phyloP scores from a whole-genome alignment of 495 filamentous ascomycete genomes.

The Hyphodiscus hymeniophilus region DNA sequence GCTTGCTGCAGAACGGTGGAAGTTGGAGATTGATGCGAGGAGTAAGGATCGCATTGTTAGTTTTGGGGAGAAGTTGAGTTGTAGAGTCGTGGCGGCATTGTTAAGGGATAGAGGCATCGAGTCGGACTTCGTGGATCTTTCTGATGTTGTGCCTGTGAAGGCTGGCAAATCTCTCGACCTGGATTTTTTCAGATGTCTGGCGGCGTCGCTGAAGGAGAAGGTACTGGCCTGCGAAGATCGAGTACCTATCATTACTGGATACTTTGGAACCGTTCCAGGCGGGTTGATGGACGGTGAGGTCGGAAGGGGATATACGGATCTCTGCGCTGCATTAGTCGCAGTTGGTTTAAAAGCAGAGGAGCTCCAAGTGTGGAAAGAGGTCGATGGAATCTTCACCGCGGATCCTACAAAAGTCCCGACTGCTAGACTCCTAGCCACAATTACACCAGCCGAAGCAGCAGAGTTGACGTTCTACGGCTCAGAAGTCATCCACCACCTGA shows the following conservation, averaged over 20 bases:
- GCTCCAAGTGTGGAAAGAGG: conserved; percentile 89
- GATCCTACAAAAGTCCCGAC: conserved; percentile 85
- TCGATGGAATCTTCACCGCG: conserved; percentile 85
- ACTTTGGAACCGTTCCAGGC: conserved; percentile 80
- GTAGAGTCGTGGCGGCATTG: conserved; percentile 74
- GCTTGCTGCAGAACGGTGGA: conserved; percentile 45
- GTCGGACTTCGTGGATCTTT: conserved; percentile 80
- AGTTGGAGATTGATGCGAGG: conserved; percentile 65
- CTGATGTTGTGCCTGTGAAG: conserved; percentile 61
- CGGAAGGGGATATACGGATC: conserved; percentile 82
- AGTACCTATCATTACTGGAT: conserved; percentile 75
- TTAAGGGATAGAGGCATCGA: conserved; percentile 69
- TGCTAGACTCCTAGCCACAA: conserved; percentile 62
- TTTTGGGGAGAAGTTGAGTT: conserved; percentile 89
- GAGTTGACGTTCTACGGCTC: conserved; percentile 91
- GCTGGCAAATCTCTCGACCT: conserved; percentile 57
- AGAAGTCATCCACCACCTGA: conserved; percentile 95
- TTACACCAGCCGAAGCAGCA: conserved; percentile 82
- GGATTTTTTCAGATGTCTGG: conserved; percentile 71
- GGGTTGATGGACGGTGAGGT: conserved; percentile 67
- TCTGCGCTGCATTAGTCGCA: conserved; percentile 76
- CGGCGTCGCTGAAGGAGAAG: conserved; percentile 53
- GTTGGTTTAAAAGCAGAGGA: conserved; percentile 71
- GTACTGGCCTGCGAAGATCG: conserved; percentile 59
- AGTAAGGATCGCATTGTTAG: conserved; percentile 86